Evolutionary conservation across 768 basidiomycete genomes (phyloP).

Genomic region (Boletus rubropictus): DNA sequence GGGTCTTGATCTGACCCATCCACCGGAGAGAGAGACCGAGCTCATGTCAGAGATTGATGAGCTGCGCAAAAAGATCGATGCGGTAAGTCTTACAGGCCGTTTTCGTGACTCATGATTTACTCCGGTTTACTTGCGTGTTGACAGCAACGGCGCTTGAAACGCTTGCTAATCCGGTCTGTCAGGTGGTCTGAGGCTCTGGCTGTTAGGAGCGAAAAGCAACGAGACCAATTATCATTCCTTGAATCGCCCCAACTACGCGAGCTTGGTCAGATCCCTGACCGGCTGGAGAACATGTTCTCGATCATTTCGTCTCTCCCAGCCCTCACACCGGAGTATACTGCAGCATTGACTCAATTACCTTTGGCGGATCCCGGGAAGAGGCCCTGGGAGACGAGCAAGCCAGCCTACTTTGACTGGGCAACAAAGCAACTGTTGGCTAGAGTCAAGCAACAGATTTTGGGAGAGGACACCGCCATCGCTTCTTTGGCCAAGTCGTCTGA

Average conservation of each 20-base stretch:
- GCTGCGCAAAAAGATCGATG: slow-evolving; percentile 59
- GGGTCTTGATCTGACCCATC: slow-evolving; percentile 57
- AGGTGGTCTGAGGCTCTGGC: slow-evolving; percentile 43
- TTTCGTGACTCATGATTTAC: slow-evolving; percentile 6
- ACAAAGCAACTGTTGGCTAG: slow-evolving; percentile 45
- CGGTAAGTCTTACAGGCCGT: slow-evolving; percentile 42
- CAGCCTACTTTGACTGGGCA: slow-evolving; percentile 78
- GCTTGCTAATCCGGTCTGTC: slow-evolving; percentile 49
- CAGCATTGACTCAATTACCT: slow-evolving; percentile 29
- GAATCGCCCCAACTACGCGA: slow-evolving; percentile 34
- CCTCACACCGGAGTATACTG: slow-evolving; percentile 35
- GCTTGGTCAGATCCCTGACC: slow-evolving; percentile 36
- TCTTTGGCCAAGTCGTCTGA: slow-evolving; percentile 17
- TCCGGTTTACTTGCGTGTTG: slow-evolving; percentile 1
- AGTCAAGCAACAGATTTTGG: slow-evolving; percentile 18
- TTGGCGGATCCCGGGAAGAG: slow-evolving; percentile 58
- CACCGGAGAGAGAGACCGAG: slow-evolving; percentile 53
- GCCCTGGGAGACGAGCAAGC: slow-evolving; percentile 70
- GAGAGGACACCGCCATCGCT: slow-evolving; percentile 19
- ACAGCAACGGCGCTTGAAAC: slow-evolving; percentile 64
- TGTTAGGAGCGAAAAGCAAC: slow-evolving; percentile 40
- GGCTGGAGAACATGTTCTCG: slow-evolving; percentile 41
- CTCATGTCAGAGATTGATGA: slow-evolving; percentile 65
- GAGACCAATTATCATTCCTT: slow-evolving; percentile 42
- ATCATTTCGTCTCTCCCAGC: slow-evolving; percentile 46